Percentiles rank a stretch among this genome's conserved stretches.
Conservation (phyloP, 2,329 filamentous ascomycete genomes). For the Zasmidium cellare region DNA sequence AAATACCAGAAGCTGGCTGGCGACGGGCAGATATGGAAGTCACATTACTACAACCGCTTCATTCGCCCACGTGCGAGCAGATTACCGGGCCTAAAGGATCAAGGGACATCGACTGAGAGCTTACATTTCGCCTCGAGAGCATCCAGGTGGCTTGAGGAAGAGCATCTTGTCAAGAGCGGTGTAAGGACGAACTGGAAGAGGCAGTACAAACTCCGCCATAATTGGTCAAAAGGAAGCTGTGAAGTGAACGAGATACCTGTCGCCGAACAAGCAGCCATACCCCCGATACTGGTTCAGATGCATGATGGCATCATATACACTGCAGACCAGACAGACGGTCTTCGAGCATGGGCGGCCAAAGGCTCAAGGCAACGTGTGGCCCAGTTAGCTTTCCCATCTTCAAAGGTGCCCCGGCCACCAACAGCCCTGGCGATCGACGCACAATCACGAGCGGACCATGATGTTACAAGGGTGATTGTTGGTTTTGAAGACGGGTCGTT, state of each 20-base stretch:
- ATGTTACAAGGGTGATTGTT: conserved; percentile 51
- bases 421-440: conserved; percentile 66
- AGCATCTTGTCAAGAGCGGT: conserved; percentile 54
- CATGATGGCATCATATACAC: conserved; percentile 76
- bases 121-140: conserved; percentile 55
- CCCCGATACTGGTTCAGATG: conserved; percentile 72
- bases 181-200: conserved; percentile 74
- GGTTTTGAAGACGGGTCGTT: conserved; percentile 74
- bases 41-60: conserved; percentile 82
- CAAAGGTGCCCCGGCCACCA: conserved; percentile 41
- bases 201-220: conserved; percentile 84
- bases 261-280: conserved; percentile 51
- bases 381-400: conserved; percentile 32
- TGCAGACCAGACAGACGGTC: conserved; percentile 66
- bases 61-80: conserved; percentile 77
- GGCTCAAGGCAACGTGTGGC: conserved; percentile 60
- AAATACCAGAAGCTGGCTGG: conserved; percentile 71
- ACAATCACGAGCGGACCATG: conserved; percentile 33
- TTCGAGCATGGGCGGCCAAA: conserved; percentile 77
- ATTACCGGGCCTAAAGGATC: conserved; percentile 64
- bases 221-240: conserved; percentile 84
- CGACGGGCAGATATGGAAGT: conserved; percentile 90
- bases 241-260: conserved; percentile 76
- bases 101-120: conserved; percentile 37
- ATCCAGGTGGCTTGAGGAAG: conserved; percentile 63